A percentile compares a stretch with the other conserved stretches of the same genome.
These are phyloP conservation scores for Alnus glutinosa DNA, from an alignment of 306 rosid genomes.

Conservation along the genomic window DNA sequence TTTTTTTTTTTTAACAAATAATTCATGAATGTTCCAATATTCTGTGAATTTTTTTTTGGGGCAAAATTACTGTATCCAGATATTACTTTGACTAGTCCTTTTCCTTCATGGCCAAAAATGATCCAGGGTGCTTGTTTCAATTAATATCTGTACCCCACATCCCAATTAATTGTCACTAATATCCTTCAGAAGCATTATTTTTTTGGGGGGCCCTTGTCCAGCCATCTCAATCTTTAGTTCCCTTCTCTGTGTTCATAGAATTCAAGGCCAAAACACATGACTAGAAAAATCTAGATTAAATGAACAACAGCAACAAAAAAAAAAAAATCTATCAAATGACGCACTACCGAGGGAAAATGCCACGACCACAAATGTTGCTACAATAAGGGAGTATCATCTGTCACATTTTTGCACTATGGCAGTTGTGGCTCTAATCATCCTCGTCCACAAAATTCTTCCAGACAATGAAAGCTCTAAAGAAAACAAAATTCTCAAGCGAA, in stretches of 20 bases:
- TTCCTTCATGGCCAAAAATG: neutral
- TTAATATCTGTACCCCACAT: neutral
- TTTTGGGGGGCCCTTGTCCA: neutral
- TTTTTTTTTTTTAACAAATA: too few species aligned
- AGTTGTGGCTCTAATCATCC: neutral
- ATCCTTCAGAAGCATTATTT: neutral
- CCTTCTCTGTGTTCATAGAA: neutral
- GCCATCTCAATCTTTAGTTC: neutral
- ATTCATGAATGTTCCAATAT: too few species aligned
- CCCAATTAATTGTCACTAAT: neutral
- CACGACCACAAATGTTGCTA: slow-evolving; percentile 19
- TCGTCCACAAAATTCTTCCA: neutral
- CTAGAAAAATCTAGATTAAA: neutral
- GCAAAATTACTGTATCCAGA: neutral
- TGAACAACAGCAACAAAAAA: neutral
- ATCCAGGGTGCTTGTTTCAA: neutral
- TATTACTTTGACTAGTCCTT: neutral
- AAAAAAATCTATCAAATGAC: neutral
- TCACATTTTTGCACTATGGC: neutral
- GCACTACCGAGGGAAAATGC: neutral
- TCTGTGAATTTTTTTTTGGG: neutral
- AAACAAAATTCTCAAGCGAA: neutral
- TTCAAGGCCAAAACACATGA: neutral
- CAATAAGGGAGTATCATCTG: neutral
- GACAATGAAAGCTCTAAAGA: neutral